Evolutionary conservation across 2,329 filamentous ascomycete genomes (phyloP).

Genomic region (Blastomyces parvus): DNA sequence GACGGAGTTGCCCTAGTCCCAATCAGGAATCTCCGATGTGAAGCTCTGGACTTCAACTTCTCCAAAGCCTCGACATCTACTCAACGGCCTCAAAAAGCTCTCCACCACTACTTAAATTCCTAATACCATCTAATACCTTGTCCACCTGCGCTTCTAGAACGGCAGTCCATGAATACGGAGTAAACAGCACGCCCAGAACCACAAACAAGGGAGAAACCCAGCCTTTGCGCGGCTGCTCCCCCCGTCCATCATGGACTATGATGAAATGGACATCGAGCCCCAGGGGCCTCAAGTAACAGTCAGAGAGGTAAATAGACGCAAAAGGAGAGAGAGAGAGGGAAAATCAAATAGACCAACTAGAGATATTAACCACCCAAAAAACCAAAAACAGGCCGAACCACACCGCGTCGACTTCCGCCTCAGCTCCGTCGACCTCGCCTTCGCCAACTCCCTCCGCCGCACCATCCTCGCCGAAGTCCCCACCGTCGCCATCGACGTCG

Average conservation of each 20-base stretch:
- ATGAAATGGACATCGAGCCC: conserved; percentile 39
- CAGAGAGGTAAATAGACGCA: conserved; percentile 30
- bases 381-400: conserved; percentile 57
- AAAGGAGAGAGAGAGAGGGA: conserved; percentile 9
- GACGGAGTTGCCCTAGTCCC: neutral
- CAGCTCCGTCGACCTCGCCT: conserved; percentile 76
- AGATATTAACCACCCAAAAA: neutral
- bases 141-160: neutral
- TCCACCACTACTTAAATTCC: neutral
- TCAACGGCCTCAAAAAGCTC: neutral
- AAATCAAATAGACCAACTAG: neutral
- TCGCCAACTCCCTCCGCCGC: conserved; percentile 94
- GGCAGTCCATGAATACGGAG: neutral
- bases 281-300: conserved; percentile 41
- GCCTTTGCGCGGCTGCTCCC: conserved; percentile 1
- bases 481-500: conserved; percentile 84
- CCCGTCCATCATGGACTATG: conserved; percentile 31
- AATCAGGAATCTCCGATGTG: neutral
- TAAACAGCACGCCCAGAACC: neutral
- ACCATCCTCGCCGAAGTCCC: conserved; percentile 93
- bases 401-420: conserved; percentile 87
- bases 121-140: neutral
- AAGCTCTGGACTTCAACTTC: neutral
- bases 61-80: neutral
- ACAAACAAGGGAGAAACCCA: neutral